Base-by-base conservation (phyloP, 2,329 filamentous ascomycete species). In the Xylaria hypoxylon region DNA sequence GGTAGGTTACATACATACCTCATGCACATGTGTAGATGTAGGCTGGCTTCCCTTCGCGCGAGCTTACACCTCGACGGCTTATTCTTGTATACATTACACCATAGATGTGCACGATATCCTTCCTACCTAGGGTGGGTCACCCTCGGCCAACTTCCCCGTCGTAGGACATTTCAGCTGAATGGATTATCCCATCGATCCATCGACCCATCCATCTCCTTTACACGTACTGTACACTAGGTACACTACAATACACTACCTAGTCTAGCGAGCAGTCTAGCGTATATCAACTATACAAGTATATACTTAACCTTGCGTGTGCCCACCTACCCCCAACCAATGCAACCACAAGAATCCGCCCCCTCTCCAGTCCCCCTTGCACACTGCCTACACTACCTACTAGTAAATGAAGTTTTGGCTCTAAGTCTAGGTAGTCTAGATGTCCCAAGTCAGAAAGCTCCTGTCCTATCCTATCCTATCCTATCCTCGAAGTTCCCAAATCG, bases 301-400 rank as follows among this genome's bases (percentile, higher is more conserved):
- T 56, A 67, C 59, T 63, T 67, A 62, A 63, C 48, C 59, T 15
- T 35, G 42, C 48, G 47, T 63, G 59, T 51, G 42, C 48, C 64
- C 64, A 33, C 58, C 40, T 33, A 42, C 31, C 24, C 33, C 22
- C 28, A 57, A 33, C 13, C 40, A 26, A 64, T 53, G 10, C 35
- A 38, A 38, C 35, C 35, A 38, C 5, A 15, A 38, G 11, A 38
- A 38, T 2, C 35, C 35, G 2, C 13, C 35, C 35, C 35, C 11
- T 38, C 35, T 15, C 35, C 35, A 4, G 11, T 15, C 35, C 13
- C 35, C 35, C 35, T 38, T 38, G 35, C 15, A 38, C 7, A 33
- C 31, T 10, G 7, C 13, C 10, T 38, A 38, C 35, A 15, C 28
- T 31, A 31, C 28, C 28, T 38, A 38, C 35, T 15, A 38, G 10